Evolutionary conservation across 257 asterid genomes (phyloP), one percentile per base, ranked within the genome.

Genomic region (Solanum lycopersicoides): DNA sequence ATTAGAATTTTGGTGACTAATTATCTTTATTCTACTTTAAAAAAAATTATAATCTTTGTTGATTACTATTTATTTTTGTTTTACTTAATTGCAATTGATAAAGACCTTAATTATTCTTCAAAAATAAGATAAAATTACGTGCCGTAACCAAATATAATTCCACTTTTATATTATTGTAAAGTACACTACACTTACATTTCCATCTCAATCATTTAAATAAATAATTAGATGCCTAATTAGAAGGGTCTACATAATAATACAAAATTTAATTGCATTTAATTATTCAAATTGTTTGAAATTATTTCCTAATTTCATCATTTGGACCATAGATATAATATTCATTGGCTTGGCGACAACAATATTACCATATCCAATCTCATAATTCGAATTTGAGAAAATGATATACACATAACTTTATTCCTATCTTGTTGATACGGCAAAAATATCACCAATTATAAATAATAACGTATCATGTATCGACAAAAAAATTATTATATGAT

Each of bases 351-450:
- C 25, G 66, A 44, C 41, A 25, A 25, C 1, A 45, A 8, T 45
- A 45, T 28, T 47, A 14, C 0, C 5, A 0, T 1, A 1, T 5
- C 7, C n/a, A 63, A 63, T 63, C 1, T 63, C 8, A 0, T 23
- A 63, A n/a, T 3, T 63, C 7, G 1, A 63, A 63, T 63, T 1
- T 4, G 0, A 4, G 14, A 2, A 12, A 7, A 11, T 63, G 3
- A 63, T 63, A 10, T 4, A 4, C n/a, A 11, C 2, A 1, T 1
- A 59, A 20, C 0, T 21, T 59, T 59, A 59, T 59, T 59, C 0
- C 66, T 20, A 59, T 8, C 28, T 59, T 59, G 6, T 59, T 59
- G 66, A 59, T 1, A 53, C 0, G 1, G 8, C 0, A 21, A 21
- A 59, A 21, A 21, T 59, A 8, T 59, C 66, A 63, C 2, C 3